phyloP scores from a whole-genome alignment of 768 basidiomycete species.

The Amanita inopinata region DNA sequence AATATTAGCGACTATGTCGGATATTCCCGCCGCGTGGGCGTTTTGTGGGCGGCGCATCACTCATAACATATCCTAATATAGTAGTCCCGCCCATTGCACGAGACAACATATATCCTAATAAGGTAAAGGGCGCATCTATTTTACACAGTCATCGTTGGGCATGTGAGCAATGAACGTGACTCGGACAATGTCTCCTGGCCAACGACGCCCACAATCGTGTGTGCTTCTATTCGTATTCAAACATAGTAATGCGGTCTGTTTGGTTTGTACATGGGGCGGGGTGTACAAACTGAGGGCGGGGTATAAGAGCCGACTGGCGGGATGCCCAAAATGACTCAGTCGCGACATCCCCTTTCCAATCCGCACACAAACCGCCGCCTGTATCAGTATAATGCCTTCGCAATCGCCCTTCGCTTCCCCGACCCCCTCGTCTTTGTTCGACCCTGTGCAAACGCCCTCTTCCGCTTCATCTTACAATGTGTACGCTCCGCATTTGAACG shows the following conservation, averaged over 20 bases:
- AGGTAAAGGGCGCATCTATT: not conserved
- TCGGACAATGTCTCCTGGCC: conserved; percentile 1
- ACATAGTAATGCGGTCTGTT: not conserved
- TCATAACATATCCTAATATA: too few relatives aligned
- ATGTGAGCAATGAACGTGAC: too few relatives aligned
- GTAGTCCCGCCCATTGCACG: too few relatives aligned
- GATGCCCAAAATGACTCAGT: conserved; percentile 3
- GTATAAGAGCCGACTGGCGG: conserved; percentile 5
- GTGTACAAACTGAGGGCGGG: not conserved
- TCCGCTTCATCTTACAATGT: conserved; percentile 2
- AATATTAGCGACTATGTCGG: too few relatives aligned
- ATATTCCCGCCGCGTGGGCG: too few relatives aligned
- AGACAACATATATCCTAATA: too few relatives aligned
- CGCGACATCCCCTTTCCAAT: not conserved
- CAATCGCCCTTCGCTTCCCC: not conserved
- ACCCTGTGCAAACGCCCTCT: conserved; percentile 6
- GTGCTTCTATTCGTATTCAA: not conserved
- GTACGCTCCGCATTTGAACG: not conserved
- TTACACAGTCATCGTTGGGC: too few relatives aligned
- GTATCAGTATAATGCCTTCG: not conserved
- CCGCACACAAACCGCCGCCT: not conserved
- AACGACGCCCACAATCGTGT: not conserved
- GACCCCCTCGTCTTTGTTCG: conserved; percentile 5
- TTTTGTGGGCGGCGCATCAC: too few relatives aligned
- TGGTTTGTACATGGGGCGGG: not conserved